A percentile compares a stretch with the other conserved stretches of the same genome.
Conservation (phyloP, 2,329 filamentous ascomycete genomes). For the Fusarium sp. region DNA sequence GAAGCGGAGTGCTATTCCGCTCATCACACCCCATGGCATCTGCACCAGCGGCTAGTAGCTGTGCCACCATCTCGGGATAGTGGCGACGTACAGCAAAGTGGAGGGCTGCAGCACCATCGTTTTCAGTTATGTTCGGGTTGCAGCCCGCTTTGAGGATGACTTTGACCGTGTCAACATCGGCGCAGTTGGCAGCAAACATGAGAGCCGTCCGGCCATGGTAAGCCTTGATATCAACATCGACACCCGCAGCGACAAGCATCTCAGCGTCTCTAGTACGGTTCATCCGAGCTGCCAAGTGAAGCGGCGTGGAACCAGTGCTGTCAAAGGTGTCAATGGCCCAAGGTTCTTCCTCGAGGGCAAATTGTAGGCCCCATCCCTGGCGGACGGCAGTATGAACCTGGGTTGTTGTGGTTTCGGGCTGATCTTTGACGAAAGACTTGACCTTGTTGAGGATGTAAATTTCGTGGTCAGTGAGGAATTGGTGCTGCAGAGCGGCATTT, state of each 20-base stretch:
- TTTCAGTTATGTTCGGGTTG: background rate
- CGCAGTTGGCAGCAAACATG: fast-evolving
- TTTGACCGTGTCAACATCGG: background rate
- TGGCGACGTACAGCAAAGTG: fast-evolving
- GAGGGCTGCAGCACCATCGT: background rate
- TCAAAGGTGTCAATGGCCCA: constrained; percentile 14
- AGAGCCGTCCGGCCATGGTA: background rate
- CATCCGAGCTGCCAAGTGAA: fast-evolving
- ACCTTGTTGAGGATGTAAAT: background rate
- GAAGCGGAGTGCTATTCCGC: background rate
- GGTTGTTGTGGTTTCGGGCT: background rate
- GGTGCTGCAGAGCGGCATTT: fast-evolving
- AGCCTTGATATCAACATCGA: constrained; percentile 9
- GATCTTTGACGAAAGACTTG: background rate
- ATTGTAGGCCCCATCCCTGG: background rate
- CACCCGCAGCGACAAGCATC: constrained; percentile 15
- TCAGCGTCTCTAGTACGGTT: background rate
- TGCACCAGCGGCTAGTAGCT: constrained; percentile 19
- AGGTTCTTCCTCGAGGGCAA: constrained; percentile 13
- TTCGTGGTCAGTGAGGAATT: fast-evolving
- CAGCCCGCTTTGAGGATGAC: constrained; percentile 10
- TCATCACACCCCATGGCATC: background rate
- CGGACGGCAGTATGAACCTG: constrained; percentile 2
- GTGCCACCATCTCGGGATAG: background rate
- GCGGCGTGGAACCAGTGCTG: background rate